These are phyloP conservation scores for Alternaria gaisen DNA, from an alignment of 2,329 filamentous ascomycete genomes.

Conservation along the genomic window DNA sequence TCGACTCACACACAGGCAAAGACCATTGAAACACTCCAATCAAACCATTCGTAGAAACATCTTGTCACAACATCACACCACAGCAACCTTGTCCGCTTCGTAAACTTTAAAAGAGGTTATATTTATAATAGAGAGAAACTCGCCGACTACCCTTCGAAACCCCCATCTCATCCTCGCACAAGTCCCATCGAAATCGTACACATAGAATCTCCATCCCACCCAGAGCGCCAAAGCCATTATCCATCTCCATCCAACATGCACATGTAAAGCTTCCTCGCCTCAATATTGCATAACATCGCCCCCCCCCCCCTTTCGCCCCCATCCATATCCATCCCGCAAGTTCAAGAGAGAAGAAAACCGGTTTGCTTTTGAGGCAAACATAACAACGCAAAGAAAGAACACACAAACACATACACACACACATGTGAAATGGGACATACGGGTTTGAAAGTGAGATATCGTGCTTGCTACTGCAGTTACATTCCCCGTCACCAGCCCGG, in stretches of 20 bases:
- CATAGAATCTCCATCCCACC: constrained; percentile 1
- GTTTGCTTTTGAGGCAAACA: rapidly evolving
- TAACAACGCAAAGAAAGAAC: too few relatives aligned
- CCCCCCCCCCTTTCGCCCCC: too few relatives aligned
- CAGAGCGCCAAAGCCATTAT: constrained; percentile 10
- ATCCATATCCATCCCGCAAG: too few relatives aligned
- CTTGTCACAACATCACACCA: neutral
- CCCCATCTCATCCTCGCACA: constrained; percentile 12
- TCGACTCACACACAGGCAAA: too few relatives aligned
- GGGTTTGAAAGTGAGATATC: too few relatives aligned
- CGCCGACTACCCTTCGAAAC: constrained; percentile 9
- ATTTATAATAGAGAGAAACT: constrained; percentile 4
- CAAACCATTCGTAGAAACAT: too few relatives aligned
- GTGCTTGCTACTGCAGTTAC: constrained; percentile 28
- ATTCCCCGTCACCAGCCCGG: constrained; percentile 21
- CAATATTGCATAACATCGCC: too few relatives aligned
- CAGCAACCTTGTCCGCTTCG: neutral
- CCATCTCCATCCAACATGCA: constrained; percentile 13
- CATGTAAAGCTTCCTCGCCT: too few relatives aligned
- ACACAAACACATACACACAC: too few relatives aligned
- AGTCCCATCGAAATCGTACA: constrained; percentile 15
- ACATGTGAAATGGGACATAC: too few relatives aligned
- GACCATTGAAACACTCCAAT: too few relatives aligned
- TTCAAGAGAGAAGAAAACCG: too few relatives aligned
- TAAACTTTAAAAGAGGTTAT: constrained; percentile 14